Evolutionary conservation across 1,284 basidiomycete species (phyloP).

Genomic region (Boletus austroedulis): DNA sequence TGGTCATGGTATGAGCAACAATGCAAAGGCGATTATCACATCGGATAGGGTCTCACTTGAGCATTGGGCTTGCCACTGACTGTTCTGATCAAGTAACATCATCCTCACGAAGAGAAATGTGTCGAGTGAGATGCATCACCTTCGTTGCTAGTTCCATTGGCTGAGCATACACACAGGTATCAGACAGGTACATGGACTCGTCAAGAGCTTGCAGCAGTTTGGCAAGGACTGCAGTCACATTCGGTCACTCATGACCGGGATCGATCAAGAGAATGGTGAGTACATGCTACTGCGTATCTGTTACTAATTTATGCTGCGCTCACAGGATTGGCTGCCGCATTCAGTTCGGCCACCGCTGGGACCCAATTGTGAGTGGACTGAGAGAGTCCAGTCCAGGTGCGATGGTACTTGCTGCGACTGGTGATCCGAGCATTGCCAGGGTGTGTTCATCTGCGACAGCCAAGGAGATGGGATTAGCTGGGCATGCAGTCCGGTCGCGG

Average conservation of each 20-base stretch:
- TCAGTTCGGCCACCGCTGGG: slow-evolving; percentile 52
- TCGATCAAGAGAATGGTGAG: slow-evolving; percentile 69
- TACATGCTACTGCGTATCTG: not conserved
- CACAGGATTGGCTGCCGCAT: slow-evolving; percentile 62
- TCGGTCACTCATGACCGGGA: slow-evolving; percentile 60
- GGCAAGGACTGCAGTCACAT: slow-evolving; percentile 56
- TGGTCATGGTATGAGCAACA: slow-evolving; percentile 49
- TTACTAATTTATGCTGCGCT: not conserved
- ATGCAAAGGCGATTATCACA: slow-evolving; percentile 56
- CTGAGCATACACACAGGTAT: slow-evolving; percentile 40
- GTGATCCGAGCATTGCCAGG: slow-evolving; percentile 45
- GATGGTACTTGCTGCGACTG: slow-evolving; percentile 63
- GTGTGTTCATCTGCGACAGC: slow-evolving; percentile 50
- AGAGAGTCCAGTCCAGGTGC: slow-evolving; percentile 55
- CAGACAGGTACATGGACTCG: slow-evolving; percentile 47
- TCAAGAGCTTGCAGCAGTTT: slow-evolving; percentile 49
- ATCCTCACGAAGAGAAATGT: slow-evolving; percentile 71
- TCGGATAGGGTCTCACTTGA: slow-evolving; percentile 43
- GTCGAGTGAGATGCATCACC: slow-evolving; percentile 37
- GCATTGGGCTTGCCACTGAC: not conserved
- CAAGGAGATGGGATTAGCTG: slow-evolving; percentile 68
- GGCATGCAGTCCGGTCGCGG: slow-evolving; percentile 66
- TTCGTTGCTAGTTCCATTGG: not conserved
- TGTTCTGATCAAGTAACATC: slow-evolving; percentile 43
- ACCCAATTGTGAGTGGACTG: slow-evolving; percentile 54